Conservation (phyloP, 805 yeast species). For the Cyberlindnera galapagoensis region DNA sequence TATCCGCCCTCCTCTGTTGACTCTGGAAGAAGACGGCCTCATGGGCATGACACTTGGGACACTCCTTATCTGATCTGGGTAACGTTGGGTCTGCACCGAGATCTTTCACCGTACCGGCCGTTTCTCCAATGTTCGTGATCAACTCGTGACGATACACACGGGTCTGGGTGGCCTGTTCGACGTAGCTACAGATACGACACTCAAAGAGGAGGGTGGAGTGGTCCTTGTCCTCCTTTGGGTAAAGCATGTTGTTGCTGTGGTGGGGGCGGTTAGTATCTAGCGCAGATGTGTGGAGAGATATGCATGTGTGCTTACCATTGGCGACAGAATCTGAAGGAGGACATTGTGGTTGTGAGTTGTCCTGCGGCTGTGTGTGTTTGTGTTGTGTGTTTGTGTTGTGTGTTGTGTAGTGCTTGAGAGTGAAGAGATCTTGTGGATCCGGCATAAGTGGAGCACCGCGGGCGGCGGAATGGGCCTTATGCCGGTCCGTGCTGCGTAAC, state of each 20-base stretch:
- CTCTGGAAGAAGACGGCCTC: conserved; percentile 97
- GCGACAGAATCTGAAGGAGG: conserved; percentile 92
- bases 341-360: conserved; percentile 42
- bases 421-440: too few species aligned
- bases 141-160: conserved; percentile 89
- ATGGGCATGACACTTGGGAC: conserved; percentile 81
- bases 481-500: conserved; percentile 3
- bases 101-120: conserved; percentile 96
- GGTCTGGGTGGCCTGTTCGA: conserved; percentile 84
- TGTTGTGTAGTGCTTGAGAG: too few species aligned
- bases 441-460: conserved; percentile 10
- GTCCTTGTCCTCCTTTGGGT: conserved; percentile 91
- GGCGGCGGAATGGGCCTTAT: conserved; percentile 4
- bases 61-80: conserved; percentile 90
- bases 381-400: too few species aligned
- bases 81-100: conserved; percentile 96
- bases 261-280: neutral
- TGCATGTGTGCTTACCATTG: conserved; percentile 47
- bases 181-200: conserved; percentile 91
- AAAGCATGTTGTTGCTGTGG: conserved; percentile 86
- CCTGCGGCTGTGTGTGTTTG: too few species aligned
- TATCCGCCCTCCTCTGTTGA: conserved; percentile 91
- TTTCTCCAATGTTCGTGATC: conserved; percentile 82
- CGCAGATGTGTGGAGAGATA: neutral
- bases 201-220: conserved; percentile 67